Conservation (phyloP, 2,329 filamentous ascomycete species). For the Amesomyces nigricolor region DNA sequence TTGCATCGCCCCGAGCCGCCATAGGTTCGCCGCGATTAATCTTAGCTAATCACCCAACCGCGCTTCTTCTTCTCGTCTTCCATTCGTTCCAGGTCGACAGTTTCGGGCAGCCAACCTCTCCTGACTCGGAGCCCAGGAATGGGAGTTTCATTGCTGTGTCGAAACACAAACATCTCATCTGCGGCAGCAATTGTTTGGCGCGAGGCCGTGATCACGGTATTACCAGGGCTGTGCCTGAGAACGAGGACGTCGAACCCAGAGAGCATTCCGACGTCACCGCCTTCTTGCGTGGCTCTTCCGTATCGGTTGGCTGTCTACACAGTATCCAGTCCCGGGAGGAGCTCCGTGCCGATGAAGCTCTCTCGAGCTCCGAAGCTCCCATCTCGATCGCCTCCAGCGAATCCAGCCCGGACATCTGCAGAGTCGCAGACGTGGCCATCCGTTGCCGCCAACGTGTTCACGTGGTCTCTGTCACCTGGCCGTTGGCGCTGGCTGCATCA, state of each 20-base stretch:
- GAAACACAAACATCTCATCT: neutral
- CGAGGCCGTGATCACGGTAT: neutral
- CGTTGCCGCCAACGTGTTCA: slow-evolving; percentile 13
- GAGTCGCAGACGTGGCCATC: neutral
- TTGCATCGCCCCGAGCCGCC: neutral
- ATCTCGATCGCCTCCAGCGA: neutral
- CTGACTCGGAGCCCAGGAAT: neutral
- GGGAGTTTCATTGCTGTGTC: neutral
- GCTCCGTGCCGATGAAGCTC: neutral
- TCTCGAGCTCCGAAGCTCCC: no score
- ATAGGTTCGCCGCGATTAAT: slow-evolving; percentile 10
- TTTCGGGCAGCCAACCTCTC: neutral
- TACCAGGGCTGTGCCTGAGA: neutral
- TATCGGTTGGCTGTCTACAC: no score
- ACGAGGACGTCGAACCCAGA: no score
- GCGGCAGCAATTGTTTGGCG: neutral
- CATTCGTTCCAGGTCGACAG: no score
- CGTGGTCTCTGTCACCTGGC: slow-evolving; percentile 20
- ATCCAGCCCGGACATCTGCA: neutral
- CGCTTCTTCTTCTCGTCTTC: neutral
- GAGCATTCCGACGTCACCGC: no score
- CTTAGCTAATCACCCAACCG: slow-evolving; percentile 18
- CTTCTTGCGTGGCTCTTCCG: no score
- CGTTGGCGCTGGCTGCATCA: slow-evolving; percentile 1
- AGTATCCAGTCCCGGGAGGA: no score